These are phyloP conservation scores for Hordeum marinum DNA, from an alignment of 176 grass and related monocot genomes.

Conservation along the genomic window DNA sequence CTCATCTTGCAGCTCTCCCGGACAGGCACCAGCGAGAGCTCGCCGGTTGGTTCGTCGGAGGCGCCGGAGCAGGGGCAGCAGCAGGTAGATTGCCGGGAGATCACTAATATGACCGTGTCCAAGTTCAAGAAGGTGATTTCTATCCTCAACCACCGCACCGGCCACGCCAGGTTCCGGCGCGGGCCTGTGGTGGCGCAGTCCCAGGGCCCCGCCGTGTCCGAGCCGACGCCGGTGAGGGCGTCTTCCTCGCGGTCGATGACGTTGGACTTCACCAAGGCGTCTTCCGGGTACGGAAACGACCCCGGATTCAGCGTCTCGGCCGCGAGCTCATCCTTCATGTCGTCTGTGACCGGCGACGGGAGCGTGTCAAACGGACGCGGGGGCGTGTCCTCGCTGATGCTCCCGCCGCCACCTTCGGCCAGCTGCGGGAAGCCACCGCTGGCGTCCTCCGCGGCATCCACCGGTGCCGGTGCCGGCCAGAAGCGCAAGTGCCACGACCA, in stretches of 20 bases:
- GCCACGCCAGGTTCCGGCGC: constrained; percentile 81
- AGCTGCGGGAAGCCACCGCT: constrained; percentile 41
- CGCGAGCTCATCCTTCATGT: constrained; percentile 73
- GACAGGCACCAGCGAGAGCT: constrained; percentile 22
- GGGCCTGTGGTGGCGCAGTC: constrained; percentile 40
- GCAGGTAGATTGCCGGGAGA: constrained; percentile 57
- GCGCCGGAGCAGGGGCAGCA: not conserved
- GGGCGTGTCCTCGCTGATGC: constrained; percentile 15
- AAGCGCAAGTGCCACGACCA: constrained; percentile 72
- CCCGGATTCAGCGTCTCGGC: constrained; percentile 48
- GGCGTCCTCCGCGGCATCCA: not conserved
- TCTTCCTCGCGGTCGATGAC: constrained; percentile 14
- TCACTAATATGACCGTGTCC: constrained; percentile 70
- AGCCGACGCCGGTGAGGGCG: not conserved
- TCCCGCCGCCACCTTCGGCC: constrained; percentile 13
- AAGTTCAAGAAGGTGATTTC: constrained; percentile 95
- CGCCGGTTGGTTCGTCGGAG: not conserved
- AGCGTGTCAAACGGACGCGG: constrained; percentile 72
- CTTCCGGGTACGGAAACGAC: not conserved
- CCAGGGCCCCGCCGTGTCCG: constrained; percentile 1
- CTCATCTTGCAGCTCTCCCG: constrained; percentile 64
- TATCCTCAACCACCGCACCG: constrained; percentile 77
- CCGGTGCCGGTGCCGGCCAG: not conserved
- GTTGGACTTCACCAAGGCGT: constrained; percentile 43
- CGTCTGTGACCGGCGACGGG: constrained; percentile 68